Conservation (phyloP, 2,329 filamentous ascomycete genomes). For the Trichoderma sp. region DNA sequence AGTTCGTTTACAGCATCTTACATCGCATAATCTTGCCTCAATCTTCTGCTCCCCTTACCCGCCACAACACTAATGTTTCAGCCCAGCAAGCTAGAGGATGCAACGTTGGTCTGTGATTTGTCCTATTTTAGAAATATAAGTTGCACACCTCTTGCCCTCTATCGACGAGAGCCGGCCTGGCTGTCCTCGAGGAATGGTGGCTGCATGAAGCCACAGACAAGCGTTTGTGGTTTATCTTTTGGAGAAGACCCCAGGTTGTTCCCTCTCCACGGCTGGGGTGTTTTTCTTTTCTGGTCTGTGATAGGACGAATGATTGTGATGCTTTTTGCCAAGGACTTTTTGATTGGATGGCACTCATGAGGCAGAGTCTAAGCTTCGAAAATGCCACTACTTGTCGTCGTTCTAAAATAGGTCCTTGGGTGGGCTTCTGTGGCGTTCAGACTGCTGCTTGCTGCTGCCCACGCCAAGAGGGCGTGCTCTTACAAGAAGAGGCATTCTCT, state of each 20-base stretch:
- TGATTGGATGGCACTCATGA: neutral
- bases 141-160: neutral
- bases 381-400: neutral
- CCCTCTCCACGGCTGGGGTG: neutral
- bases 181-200: neutral
- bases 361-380: neutral
- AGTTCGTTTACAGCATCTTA: too few species aligned
- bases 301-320: neutral
- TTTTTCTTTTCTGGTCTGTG: neutral
- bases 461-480: neutral
- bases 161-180: neutral
- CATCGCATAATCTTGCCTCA: neutral
- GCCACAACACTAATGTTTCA: neutral
- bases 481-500: neutral
- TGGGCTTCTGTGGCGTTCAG: neutral
- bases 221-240: neutral
- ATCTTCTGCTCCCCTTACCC: neutral
- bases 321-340: neutral
- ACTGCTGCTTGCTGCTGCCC: neutral
- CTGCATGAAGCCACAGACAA: neutral
- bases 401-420: neutral
- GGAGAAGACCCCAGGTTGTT: neutral
- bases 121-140: neutral
- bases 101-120: neutral
- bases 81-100: neutral